These are phyloP conservation scores for Spizellomyces sp. DNA, from an alignment of 192 early-diverging fungal species.

Conservation along the genomic window DNA sequence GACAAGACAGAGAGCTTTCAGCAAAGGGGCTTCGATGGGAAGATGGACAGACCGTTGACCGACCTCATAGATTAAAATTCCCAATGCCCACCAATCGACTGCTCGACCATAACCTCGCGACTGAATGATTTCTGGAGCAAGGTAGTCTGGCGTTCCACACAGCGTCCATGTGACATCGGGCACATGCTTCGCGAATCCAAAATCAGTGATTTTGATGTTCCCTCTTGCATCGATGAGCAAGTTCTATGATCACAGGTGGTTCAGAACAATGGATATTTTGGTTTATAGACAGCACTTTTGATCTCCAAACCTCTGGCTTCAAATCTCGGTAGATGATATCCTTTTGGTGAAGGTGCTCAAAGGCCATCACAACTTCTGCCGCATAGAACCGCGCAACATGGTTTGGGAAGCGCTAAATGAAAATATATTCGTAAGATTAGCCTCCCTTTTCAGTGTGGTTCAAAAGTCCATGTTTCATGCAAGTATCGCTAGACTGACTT, in stretches of 20 bases:
- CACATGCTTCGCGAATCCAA: conserved; percentile 84
- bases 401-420: conserved; percentile 79
- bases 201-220: conserved; percentile 84
- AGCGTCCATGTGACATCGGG: conserved; percentile 82
- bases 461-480: neutral
- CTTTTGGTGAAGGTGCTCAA: conserved; percentile 85
- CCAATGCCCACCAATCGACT: conserved; percentile 70
- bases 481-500: neutral
- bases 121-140: conserved; percentile 74
- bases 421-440: neutral
- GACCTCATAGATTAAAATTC: conserved; percentile 67
- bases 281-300: neutral
- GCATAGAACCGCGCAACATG: conserved; percentile 89
- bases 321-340: conserved; percentile 91
- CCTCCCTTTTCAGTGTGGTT: too few species aligned
- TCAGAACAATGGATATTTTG: neutral
- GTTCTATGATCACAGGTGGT: conserved; percentile 45
- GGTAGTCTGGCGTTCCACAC: conserved; percentile 81
- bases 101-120: conserved; percentile 71
- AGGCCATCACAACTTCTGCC: conserved; percentile 83
- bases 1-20: neutral
- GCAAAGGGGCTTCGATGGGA: neutral
- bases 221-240: conserved; percentile 74
- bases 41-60: neutral
- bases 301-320: conserved; percentile 67